Evolutionary conservation across 2,329 filamentous ascomycete species (phyloP), one percentile per base, ranked within the genome.

Genomic region (Lachnellula arida): DNA sequence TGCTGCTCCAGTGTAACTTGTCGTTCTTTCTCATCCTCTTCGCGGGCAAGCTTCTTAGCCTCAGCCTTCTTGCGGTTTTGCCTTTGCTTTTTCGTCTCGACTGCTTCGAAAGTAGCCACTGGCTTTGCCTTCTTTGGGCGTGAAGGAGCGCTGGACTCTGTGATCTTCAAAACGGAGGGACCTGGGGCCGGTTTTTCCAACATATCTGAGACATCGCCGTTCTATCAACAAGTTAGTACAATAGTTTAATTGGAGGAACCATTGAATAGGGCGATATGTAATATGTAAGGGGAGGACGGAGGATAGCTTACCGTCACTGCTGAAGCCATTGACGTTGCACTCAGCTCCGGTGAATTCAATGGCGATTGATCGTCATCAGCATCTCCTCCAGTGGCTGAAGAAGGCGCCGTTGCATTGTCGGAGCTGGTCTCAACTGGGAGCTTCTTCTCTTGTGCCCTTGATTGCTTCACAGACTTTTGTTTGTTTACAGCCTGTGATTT

Each of bases 81-180:
- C 58, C 91, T 86, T 77, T 96, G 90, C 79, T 97, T 97, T 87
- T 97, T 97, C 19, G 87, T 88, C 78, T 96, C 89, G 17, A 81
- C 81, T 49, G 81, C 80, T 71, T 89, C 85, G 61, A 82, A 78
- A 42, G 79, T 76, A 51, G 69, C 58, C 63, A 78, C 74, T 66
- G 81, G 77, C 74, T 85, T 85, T 60, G 79, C 75, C 73, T 86
- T 85, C 60, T 81, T 77, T 74, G 86, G 81, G 69, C 80, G 72
- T 35, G 72, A 59, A 19, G 76, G 74, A 74, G 79, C 84, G 70
- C 74, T 81, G 67, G 73, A 81, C 70, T 86, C 85, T 53, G 88
- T 94, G 61, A 97, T 78, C 59, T 89, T 89, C 59, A 97, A 78
- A 48, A 95, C 84, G 0, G 86, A 85, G 23, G 91, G 88, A 53